phyloP scores from a whole-genome alignment of 257 asterid genomes.

The Leptodermis oblonga region DNA sequence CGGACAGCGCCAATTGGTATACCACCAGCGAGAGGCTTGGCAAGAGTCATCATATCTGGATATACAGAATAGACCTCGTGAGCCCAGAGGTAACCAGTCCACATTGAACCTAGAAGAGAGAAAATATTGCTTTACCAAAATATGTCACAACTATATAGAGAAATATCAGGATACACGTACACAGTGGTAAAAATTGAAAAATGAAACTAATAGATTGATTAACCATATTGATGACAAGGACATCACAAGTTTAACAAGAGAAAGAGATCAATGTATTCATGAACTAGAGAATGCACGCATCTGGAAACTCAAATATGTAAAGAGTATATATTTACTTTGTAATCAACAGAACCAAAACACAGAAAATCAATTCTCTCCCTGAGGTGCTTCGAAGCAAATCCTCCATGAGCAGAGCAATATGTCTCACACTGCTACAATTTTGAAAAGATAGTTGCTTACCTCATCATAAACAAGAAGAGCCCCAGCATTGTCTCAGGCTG shows the following conservation, averaged over 20 bases:
- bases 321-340: too few species aligned
- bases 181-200: not conserved
- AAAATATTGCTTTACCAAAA: too few species aligned
- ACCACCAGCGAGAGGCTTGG: constrained; percentile 99
- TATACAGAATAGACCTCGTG: constrained; percentile 60
- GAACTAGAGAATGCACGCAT: too few species aligned
- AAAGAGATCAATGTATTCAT: not conserved
- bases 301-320: too few species aligned
- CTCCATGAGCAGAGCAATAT: not conserved
- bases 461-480: constrained; percentile 87
- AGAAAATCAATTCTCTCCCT: not conserved
- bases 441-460: constrained; percentile 41
- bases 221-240: not conserved
- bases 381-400: not conserved
- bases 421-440: not conserved
- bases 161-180: not conserved
- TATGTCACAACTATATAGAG: too few species aligned
- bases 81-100: constrained; percentile 93
- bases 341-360: not conserved
- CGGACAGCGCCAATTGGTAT: constrained; percentile 88
- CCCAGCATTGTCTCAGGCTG: constrained; percentile 68
- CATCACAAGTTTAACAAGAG: not conserved
- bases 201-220: not conserved
- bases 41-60: constrained; percentile 94
- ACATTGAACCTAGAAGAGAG: constrained; percentile 77